Conservation (phyloP, 805 yeast species). For the Candida railenensis region DNA sequence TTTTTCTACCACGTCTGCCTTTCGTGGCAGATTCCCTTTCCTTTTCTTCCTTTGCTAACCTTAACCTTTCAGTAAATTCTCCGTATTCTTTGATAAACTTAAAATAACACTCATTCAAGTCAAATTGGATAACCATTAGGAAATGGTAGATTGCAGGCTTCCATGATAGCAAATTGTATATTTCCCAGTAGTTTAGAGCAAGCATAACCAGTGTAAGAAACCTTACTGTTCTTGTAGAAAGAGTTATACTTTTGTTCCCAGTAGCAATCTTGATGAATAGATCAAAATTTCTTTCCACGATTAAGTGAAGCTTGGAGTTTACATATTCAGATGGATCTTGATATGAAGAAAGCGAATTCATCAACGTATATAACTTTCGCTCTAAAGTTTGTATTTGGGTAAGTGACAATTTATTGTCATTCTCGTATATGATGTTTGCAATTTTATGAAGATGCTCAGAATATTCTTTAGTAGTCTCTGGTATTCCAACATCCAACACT, state of each 20-base stretch:
- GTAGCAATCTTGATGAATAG: constrained; percentile 35
- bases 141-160: constrained; percentile 44
- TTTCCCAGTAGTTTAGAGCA: constrained; percentile 44
- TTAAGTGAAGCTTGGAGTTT: constrained; percentile 27
- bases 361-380: constrained; percentile 22
- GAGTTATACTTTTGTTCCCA: constrained; percentile 24
- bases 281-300: constrained; percentile 40
- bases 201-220: constrained; percentile 37
- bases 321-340: constrained; percentile 24
- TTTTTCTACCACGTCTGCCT: constrained; percentile 10
- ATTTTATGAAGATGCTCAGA: constrained; percentile 36
- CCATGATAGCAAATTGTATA: constrained; percentile 40
- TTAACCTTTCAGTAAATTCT: constrained; percentile 19
- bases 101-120: constrained; percentile 38
- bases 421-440: constrained; percentile 22
- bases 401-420: constrained; percentile 8
- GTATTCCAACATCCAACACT: constrained; percentile 25
- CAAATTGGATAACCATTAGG: constrained; percentile 36
- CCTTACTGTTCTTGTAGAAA: constrained; percentile 34
- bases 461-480: constrained; percentile 33
- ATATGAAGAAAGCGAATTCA: constrained; percentile 22
- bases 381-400: constrained; percentile 18
- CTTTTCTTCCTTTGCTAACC: not conserved
- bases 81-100: constrained; percentile 34
- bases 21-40: constrained; percentile 4